phyloP scores from a whole-genome alignment of 306 rosid genomes.

The Quillaja saponaria region DNA sequence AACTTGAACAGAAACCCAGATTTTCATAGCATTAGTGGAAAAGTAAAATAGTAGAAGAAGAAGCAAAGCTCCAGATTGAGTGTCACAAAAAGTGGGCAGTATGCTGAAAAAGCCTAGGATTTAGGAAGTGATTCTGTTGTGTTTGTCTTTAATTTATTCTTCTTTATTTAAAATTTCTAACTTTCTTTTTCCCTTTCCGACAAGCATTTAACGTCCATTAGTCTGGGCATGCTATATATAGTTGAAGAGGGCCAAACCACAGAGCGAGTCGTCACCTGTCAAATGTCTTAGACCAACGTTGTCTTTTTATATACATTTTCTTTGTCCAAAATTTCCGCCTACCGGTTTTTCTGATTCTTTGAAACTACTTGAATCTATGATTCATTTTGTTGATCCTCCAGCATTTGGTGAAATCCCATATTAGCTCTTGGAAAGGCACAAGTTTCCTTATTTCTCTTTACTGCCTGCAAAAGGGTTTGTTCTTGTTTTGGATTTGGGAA shows the following conservation, averaged over 20 bases:
- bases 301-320: slow-evolving; percentile 28
- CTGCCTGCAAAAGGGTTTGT: not conserved
- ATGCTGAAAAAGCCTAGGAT: not conserved
- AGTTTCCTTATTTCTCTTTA: too few relatives aligned
- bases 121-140: not conserved
- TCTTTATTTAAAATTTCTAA: not conserved
- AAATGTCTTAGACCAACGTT: slow-evolving; percentile 44
- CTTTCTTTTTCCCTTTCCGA: slow-evolving; percentile 25
- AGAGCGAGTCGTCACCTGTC: slow-evolving; percentile 47
- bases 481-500: not conserved
- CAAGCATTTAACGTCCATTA: slow-evolving; percentile 55
- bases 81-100: too few relatives aligned
- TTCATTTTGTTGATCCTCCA: slow-evolving; percentile 22
- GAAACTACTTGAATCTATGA: slow-evolving; percentile 26
- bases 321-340: slow-evolving; percentile 29
- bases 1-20: too few relatives aligned
- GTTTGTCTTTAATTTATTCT: not conserved
- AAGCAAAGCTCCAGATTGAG: too few relatives aligned
- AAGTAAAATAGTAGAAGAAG: too few relatives aligned
- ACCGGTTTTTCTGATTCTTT: slow-evolving; percentile 33
- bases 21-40: too few relatives aligned
- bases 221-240: slow-evolving; percentile 59
- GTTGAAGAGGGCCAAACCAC: slow-evolving; percentile 30
- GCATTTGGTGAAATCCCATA: slow-evolving; percentile 27
- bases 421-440: slow-evolving; percentile 24